A percentile compares a stretch with the other conserved stretches of the same genome.
Conservation (phyloP, 2,329 filamentous ascomycete species). For the Beauveria pseudobassiana region DNA sequence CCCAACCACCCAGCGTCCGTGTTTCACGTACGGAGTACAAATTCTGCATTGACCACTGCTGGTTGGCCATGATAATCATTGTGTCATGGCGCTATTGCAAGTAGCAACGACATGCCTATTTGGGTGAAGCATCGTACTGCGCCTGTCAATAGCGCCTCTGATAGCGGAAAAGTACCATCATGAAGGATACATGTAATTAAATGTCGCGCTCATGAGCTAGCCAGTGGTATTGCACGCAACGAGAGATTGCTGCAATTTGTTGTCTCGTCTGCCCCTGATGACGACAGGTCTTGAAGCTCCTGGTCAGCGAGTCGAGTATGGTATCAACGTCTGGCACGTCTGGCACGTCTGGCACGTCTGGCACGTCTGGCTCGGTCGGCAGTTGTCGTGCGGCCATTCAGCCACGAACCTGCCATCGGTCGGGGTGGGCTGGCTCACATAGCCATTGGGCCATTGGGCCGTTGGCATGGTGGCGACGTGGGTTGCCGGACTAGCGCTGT, state of each 20-base stretch:
- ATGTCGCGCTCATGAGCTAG: too few relatives aligned
- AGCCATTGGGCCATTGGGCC: too few relatives aligned
- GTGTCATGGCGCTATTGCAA: neutral
- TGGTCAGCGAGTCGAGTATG: neutral
- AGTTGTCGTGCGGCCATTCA: neutral
- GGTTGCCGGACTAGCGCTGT: too few relatives aligned
- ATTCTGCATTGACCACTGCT: neutral
- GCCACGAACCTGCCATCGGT: neutral
- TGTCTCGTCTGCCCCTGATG: neutral
- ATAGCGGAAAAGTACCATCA: neutral
- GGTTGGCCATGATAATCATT: neutral
- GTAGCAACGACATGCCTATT: neutral
- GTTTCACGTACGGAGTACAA: neutral
- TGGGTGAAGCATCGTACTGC: neutral
- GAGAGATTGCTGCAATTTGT: too few relatives aligned
- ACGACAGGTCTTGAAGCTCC: neutral
- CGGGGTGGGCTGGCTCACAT: neutral
- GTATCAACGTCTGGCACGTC: neutral
- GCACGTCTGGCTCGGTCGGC: neutral
- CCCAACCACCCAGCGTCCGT: neutral
- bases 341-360: too few relatives aligned
- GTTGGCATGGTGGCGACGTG: too few relatives aligned
- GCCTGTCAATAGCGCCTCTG: neutral
- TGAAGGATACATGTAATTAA: neutral
- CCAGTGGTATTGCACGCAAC: too few relatives aligned